Conservation (phyloP, 192 early-diverging fungal species). For the Kickxella alabastrina region DNA sequence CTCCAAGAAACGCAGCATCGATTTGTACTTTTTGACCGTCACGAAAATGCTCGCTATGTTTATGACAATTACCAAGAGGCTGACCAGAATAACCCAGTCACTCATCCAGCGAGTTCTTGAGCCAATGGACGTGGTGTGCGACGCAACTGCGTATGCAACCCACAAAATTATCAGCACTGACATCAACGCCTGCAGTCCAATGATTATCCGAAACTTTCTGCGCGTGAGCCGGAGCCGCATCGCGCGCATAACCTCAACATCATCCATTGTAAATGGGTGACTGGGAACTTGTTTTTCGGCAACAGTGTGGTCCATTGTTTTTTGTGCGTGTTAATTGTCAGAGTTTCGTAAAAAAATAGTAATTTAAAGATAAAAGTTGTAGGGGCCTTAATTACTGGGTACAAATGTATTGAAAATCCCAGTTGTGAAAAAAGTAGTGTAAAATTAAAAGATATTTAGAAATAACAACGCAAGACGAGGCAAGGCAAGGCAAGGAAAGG, state of each 20-base stretch:
- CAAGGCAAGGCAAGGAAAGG: too few species aligned
- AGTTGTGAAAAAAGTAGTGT: neutral
- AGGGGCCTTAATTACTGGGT: too few species aligned
- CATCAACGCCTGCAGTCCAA: slow-evolving; percentile 21
- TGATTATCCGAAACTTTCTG: slow-evolving; percentile 33
- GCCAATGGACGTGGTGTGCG: slow-evolving; percentile 13
- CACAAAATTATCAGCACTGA: slow-evolving; percentile 35
- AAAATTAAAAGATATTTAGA: neutral
- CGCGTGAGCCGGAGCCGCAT: slow-evolving; percentile 48
- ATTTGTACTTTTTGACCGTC: slow-evolving; percentile 33
- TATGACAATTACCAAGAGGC: slow-evolving; percentile 27
- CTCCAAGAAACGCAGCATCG: slow-evolving; percentile 31
- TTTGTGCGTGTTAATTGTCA: neutral
- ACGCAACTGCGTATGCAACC: slow-evolving; percentile 27
- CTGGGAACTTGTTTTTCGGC: slow-evolving; percentile 17
- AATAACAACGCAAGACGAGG: neutral
- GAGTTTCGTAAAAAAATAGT: neutral
- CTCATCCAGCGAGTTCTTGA: slow-evolving; percentile 25
- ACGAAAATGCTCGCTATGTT: slow-evolving; percentile 34
- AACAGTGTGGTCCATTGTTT: slow-evolving; percentile 7
- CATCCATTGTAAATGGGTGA: slow-evolving; percentile 42
- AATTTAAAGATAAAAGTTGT: too few species aligned
- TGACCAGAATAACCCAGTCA: slow-evolving; percentile 47
- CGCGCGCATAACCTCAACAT: slow-evolving; percentile 50
- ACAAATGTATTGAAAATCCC: too few species aligned